Evolutionary conservation across 768 basidiomycete genomes (phyloP), one percentile per base, ranked within the genome.

Genomic region (Pisolithus albus): DNA sequence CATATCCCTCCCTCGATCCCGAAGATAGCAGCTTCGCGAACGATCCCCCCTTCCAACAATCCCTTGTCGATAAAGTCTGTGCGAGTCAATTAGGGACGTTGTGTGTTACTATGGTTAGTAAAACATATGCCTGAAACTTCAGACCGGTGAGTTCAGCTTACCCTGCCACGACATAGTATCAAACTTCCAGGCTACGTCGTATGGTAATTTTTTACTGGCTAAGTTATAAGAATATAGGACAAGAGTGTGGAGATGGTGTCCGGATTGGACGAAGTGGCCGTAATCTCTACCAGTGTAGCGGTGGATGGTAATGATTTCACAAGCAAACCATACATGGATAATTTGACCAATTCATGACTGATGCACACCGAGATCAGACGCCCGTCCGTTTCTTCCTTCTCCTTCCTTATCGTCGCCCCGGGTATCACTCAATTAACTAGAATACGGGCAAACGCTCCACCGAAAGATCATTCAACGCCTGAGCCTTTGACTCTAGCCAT

Each of bases 41-140:
- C 72, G 70, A 82, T 88, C 58, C 80, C 82, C 55, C 72, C 83
- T 34, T 81, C 87, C 59, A 94, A 67, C 51, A 94, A 81, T 67
- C 89, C 82, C 62, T 72, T 74, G 66, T 93, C 88, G 68, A 92
- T 86, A 72, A 91, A 90, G 55, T 77, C 91, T 93, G 62, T 26
- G 24, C 26, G 26, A 26, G 26, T 26, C 21, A n/a, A n/a, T n/a
- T n/a, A n/a, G n/a, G n/a, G n/a, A n/a, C n/a, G n/a, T n/a, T n/a
- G n/a, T n/a, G n/a, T n/a, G n/a, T n/a, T n/a, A n/a, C n/a, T n/a
- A n/a, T n/a, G n/a, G n/a, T n/a, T n/a, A 7, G 28, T 7, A 30
- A 30, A 30, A 24, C 24, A 24, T 24, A 24, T 24, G 24, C 24
- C 24, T 5, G 24, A 5, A 4, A 34, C 32, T 34, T 34, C 11